These are phyloP conservation scores for Firmiana major DNA, from an alignment of 345 rosid species.

Conservation along the genomic window DNA sequence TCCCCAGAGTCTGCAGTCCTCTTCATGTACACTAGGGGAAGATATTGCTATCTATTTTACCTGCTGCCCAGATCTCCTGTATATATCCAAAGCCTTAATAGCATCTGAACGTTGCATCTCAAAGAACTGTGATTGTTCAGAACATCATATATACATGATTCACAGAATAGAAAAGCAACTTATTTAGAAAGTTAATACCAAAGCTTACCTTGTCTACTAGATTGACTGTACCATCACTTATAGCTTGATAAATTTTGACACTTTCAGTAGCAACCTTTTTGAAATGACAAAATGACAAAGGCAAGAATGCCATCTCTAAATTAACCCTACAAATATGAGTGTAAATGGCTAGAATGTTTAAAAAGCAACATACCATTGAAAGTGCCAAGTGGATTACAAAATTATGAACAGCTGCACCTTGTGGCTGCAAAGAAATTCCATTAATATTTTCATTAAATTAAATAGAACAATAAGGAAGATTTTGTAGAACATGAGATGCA, in stretches of 20 bases:
- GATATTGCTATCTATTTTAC: conserved; percentile 41
- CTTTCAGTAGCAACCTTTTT: conserved; percentile 88
- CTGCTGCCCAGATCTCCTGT: conserved; percentile 88
- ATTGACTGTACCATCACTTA: conserved; percentile 78
- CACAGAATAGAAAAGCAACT: conserved; percentile 17
- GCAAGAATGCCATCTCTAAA: conserved; percentile 11
- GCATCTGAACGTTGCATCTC: conserved; percentile 95
- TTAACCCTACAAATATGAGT: not conserved
- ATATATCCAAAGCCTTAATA: conserved; percentile 71
- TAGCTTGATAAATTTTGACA: conserved; percentile 81
- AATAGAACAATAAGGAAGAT: not conserved
- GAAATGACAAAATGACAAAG: conserved; percentile 11
- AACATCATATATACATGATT: conserved; percentile 18
- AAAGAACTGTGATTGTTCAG: conserved; percentile 64
- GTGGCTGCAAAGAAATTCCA: conserved; percentile 59
- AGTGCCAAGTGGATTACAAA: conserved; percentile 82
- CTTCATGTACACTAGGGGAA: conserved; percentile 12
- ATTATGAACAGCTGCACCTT: conserved; percentile 85
- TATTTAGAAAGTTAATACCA: conserved; percentile 8
- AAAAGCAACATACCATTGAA: conserved; percentile 58
- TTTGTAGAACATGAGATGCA: not conserved
- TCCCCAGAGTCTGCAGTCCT: not conserved
- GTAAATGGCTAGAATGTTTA: conserved; percentile 5
- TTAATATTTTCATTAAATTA: conserved; percentile 8
- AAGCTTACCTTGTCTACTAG: conserved; percentile 84